Conservation (phyloP, 2,329 filamentous ascomycete genomes). For the Fusarium marasasianum region DNA sequence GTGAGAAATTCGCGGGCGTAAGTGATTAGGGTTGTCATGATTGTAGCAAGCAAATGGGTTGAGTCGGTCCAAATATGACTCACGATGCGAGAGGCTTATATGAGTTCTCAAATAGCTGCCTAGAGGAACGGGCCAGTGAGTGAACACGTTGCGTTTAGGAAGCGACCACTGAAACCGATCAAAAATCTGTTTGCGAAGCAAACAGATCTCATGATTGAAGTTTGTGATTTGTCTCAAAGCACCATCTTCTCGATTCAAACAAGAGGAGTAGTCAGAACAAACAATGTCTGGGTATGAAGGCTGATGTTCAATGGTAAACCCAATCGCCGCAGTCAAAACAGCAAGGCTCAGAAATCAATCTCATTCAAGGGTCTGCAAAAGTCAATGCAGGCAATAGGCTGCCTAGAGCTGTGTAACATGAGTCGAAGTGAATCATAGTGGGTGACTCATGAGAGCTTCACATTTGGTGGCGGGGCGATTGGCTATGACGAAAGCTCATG, state of each 20-base stretch:
- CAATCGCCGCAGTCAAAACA: background rate
- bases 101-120: background rate
- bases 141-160: background rate
- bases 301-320: too few relatives aligned
- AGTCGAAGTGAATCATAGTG: background rate
- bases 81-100: background rate
- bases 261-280: too few relatives aligned
- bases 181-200: rapidly evolving
- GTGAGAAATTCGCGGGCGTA: background rate
- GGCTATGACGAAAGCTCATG: slow-evolving; percentile 8
- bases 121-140: background rate
- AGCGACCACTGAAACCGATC: background rate
- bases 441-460: background rate
- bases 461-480: background rate
- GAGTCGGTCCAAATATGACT: background rate
- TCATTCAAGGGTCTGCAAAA: rapidly evolving
- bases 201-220: too few relatives aligned
- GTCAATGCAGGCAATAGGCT: background rate
- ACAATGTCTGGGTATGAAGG: background rate
- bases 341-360: rapidly evolving
- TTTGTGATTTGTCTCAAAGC: background rate
- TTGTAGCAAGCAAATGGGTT: rapidly evolving
- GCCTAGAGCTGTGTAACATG: background rate
- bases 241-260: background rate
- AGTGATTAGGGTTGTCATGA: background rate